Base-by-base conservation (phyloP, 2,329 filamentous ascomycete species). In the Aspergillus intermedius region DNA sequence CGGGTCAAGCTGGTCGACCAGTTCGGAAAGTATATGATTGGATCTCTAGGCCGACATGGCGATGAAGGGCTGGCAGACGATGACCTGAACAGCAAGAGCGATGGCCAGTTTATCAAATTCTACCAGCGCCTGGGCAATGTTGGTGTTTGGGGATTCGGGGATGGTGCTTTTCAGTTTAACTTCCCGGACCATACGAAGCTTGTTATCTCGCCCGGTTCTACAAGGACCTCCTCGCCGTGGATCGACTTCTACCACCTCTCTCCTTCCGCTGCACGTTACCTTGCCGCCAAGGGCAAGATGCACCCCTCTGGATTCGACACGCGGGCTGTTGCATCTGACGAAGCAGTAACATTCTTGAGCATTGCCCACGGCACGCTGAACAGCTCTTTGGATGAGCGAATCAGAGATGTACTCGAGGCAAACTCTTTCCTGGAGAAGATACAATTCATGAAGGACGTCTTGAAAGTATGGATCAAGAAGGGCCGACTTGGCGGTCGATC, bases 111-210 rank as follows among this genome's bases (percentile, higher is more conserved):
- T 50, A 66, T 77, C 55, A 75, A 74, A 45, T 77, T 76, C 57
- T 77, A 76, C 57, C 73, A 77, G 54, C 65, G 74, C 10, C 59
- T 77, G 15, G 74, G 74, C 5, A 77, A 77, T 53, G 74, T 77
- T n/a, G 74, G 74, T n/a, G 69, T 76, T 37, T 77, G 74, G 74
- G 73, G 73, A 2, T 77, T 76, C 52, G 72, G 69, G 21, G 71
- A 76, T 50, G 73, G 74, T 4, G 69, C 72, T 46, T 70, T 77
- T 50, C 74, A 76, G 60, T 76, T 77, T 62, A 77, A 77, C 54
- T 77, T 77, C 54, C 74, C 74, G 2, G 74, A 77, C 48, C 74
- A 77, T 51, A 77, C 74, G 10, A 77, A 77, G 53, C 64, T 77
- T 10, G 67, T 75, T n/a, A 60, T 77, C 30, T 71, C 73, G 4